Conservation (phyloP, 768 basidiomycete genomes). For the Suillus luteus region DNA sequence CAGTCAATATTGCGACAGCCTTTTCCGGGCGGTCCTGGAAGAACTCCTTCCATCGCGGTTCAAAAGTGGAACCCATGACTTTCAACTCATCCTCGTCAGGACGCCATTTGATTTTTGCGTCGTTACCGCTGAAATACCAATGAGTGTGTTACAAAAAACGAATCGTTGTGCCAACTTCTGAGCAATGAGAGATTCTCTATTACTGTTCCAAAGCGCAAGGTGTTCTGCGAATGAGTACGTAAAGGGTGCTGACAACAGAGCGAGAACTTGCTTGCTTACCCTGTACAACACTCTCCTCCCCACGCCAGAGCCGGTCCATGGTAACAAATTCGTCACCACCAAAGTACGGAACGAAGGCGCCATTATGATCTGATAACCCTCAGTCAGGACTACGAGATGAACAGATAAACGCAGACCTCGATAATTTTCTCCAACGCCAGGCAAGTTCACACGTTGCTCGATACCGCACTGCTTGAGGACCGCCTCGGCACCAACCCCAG, state of each 20-base stretch:
- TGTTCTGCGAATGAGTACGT: conserved; percentile 12
- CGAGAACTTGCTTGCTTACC: conserved; percentile 34
- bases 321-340: conserved; percentile 48
- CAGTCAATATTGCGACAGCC: conserved; percentile 13
- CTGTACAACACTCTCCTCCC: conserved; percentile 38
- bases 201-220: conserved; percentile 31
- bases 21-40: conserved; percentile 25
- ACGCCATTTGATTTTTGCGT: conserved; percentile 27
- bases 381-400: neutral
- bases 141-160: neutral
- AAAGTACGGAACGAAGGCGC: conserved; percentile 33
- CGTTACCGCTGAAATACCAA: conserved; percentile 16
- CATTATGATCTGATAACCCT: conserved; percentile 31
- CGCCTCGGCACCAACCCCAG: conserved; percentile 40
- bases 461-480: conserved; percentile 34
- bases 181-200: conserved; percentile 47
- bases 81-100: conserved; percentile 23
- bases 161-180: conserved; percentile 45
- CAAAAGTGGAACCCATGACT: conserved; percentile 23
- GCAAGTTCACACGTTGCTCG: conserved; percentile 35
- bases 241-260: neutral
- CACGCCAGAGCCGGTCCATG: conserved; percentile 46
- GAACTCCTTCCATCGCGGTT: conserved; percentile 22
- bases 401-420: conserved; percentile 26
- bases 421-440: conserved; percentile 47